Evolutionary conservation across 108 stramenopile species (phyloP), one percentile per base, ranked within the genome.

Genomic region (Pseudonitzschia multistriata): DNA sequence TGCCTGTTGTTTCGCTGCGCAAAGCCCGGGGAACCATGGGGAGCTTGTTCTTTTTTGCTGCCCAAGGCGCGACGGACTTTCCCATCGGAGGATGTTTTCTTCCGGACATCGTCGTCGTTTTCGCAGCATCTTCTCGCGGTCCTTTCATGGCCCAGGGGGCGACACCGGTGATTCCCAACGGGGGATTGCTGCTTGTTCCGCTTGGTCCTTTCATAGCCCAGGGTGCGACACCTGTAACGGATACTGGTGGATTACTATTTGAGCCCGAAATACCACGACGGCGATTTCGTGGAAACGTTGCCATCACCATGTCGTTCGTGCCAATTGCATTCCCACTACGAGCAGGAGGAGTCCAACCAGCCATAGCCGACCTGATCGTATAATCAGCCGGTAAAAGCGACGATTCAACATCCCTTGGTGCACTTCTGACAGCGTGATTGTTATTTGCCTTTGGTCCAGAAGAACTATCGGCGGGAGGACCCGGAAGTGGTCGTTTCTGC

Each of bases 161-260:
- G 0, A 88, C 80, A 27, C 85, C 88, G 15, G 85, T 89, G 29
- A 89, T 79, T 29, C 72, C 67, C 19, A 85, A 52, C 21, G 84
- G 84, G 21, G 84, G 85, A 57, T 81, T n/a, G n/a, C n/a, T n/a
- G n/a, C n/a, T 80, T 57, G 54, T 72, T 29, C 74, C 24, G 27
- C 36, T 33, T 5, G 48, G 49, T 36, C 33, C 35, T 8, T 56
- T 72, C 66, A 79, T 68, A 27, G 81, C 81, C 91, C 91, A 92
- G 0, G 91, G 88, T 36, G 91, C 91, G n/a, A 88, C 88, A 17
- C 91, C 91, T 17, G 88, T 92, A 3, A 88, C 76, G 14, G 81
- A 74, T 19, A 77, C 49, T 47, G 90, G 90, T 24, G 90, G 90
- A 19, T 42, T 54, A n/a, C 2, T 17, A 10, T 17, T 59, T 19